phyloP scores from a whole-genome alignment of 2,329 filamentous ascomycete genomes.

The Ilyonectria mors-panacis region DNA sequence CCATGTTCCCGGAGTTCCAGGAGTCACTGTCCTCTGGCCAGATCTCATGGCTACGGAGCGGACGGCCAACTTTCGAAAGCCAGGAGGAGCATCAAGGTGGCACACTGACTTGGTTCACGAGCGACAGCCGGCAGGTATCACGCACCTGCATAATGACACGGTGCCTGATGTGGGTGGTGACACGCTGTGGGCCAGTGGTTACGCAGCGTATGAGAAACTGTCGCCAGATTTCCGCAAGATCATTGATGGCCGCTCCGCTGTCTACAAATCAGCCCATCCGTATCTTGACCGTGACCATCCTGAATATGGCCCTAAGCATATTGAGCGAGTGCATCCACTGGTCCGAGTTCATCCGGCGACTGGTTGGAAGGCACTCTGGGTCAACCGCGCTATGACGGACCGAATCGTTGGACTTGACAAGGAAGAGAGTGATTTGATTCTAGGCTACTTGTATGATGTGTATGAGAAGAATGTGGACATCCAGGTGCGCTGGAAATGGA shows the following conservation, averaged over 20 bases:
- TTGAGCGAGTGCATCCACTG: conserved; percentile 78
- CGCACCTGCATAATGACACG: conserved; percentile 79
- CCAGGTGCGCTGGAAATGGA: conserved; percentile 81
- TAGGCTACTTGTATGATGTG: conserved; percentile 77
- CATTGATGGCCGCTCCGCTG: conserved; percentile 76
- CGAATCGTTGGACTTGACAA: conserved; percentile 79
- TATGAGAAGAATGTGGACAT: conserved; percentile 81
- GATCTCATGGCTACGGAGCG: conserved; percentile 75
- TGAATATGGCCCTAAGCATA: conserved; percentile 72
- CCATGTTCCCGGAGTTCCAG: conserved; percentile 76
- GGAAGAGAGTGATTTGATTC: conserved; percentile 77
- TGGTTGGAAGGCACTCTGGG: conserved; percentile 81
- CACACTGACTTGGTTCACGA: conserved; percentile 82
- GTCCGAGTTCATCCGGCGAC: conserved; percentile 81
- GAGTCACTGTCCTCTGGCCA: conserved; percentile 80
- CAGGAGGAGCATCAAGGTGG: conserved; percentile 78
- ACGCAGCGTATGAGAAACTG: conserved; percentile 81
- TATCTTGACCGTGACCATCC: conserved; percentile 77
- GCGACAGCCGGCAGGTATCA: conserved; percentile 78
- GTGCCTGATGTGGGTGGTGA: conserved; percentile 77
- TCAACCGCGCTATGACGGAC: conserved; percentile 79
- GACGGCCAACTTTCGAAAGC: conserved; percentile 74
- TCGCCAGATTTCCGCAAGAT: conserved; percentile 79
- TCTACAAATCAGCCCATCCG: conserved; percentile 76
- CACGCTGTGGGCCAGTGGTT: conserved; percentile 80